phyloP scores from a whole-genome alignment of 2,329 filamentous ascomycete genomes.

The Talaromyces sp. region DNA sequence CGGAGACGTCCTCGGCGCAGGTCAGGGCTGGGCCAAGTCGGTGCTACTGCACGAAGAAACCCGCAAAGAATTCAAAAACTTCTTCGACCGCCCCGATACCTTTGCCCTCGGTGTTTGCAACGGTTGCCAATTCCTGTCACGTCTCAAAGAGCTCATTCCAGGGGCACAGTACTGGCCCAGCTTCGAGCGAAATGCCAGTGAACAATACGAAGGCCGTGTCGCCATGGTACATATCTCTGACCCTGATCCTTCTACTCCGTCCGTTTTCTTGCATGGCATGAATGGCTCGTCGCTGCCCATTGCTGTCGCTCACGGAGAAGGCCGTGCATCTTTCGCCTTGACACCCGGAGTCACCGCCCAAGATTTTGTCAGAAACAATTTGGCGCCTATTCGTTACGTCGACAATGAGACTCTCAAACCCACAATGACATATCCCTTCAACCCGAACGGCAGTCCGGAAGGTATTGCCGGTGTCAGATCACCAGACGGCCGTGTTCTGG shows the following conservation, averaged over 20 bases:
- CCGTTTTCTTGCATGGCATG: slow-evolving; percentile 92
- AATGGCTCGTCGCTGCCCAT: slow-evolving; percentile 74
- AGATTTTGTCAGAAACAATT: slow-evolving; percentile 57
- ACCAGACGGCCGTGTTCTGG: slow-evolving; percentile 72
- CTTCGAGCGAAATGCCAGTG: slow-evolving; percentile 76
- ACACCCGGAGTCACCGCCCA: slow-evolving; percentile 40
- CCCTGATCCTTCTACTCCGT: slow-evolving; percentile 49
- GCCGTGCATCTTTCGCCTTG: slow-evolving; percentile 66
- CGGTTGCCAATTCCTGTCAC: slow-evolving; percentile 89
- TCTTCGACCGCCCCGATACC: slow-evolving; percentile 84
- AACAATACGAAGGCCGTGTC: slow-evolving; percentile 86
- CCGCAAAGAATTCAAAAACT: slow-evolving; percentile 70
- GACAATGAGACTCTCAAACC: slow-evolving; percentile 68
- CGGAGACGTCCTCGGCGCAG: slow-evolving; percentile 87
- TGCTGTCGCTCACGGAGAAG: slow-evolving; percentile 85
- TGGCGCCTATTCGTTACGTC: slow-evolving; percentile 75
- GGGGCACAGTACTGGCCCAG: slow-evolving; percentile 77
- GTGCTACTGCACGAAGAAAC: slow-evolving; percentile 76
- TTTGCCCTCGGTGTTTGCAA: slow-evolving; percentile 95
- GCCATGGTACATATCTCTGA: slow-evolving; percentile 78
- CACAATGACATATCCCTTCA: slow-evolving; percentile 81
- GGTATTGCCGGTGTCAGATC: slow-evolving; percentile 78
- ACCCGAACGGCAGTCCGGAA: slow-evolving; percentile 78
- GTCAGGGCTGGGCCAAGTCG: slow-evolving; percentile 91
- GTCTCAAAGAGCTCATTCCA: slow-evolving; percentile 76